Evolutionary conservation across 2,329 filamentous ascomycete genomes (phyloP).

Genomic region (Balansia obtecta): DNA sequence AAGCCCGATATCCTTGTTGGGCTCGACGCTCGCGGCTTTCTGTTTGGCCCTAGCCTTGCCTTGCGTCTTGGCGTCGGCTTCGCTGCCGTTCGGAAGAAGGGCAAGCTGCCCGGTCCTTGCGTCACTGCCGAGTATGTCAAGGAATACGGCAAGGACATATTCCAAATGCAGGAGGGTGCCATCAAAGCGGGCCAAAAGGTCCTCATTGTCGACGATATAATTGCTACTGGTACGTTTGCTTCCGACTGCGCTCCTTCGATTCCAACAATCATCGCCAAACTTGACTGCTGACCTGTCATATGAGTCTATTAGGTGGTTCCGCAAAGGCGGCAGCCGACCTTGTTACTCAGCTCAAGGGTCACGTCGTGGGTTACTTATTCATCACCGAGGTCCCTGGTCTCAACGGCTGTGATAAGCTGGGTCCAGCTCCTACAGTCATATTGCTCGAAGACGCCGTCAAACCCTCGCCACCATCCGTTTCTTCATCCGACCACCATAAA

Average conservation of each 20-base stretch:
- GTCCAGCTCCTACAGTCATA: constrained; percentile 64
- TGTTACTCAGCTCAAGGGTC: constrained; percentile 73
- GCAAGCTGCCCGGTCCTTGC: constrained; percentile 86
- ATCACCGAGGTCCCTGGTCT: constrained; percentile 92
- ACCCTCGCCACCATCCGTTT: not conserved
- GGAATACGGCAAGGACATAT: constrained; percentile 90
- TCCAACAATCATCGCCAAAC: not conserved
- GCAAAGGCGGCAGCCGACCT: constrained; percentile 79
- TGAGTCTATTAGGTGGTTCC: constrained; percentile 66
- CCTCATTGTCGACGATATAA: constrained; percentile 92
- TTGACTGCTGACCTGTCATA: not conserved
- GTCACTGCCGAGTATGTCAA: constrained; percentile 81
- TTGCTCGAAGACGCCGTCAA: constrained; percentile 50
- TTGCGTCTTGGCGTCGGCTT: constrained; percentile 73
- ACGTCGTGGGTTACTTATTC: constrained; percentile 83
- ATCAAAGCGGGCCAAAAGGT: constrained; percentile 82
- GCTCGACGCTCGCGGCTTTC: constrained; percentile 85
- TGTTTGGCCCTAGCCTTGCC: constrained; percentile 86
- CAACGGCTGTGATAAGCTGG: constrained; percentile 81
- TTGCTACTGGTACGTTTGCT: constrained; percentile 72
- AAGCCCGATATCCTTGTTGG: constrained; percentile 86
- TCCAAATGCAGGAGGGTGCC: constrained; percentile 86
- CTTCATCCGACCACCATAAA: not conserved
- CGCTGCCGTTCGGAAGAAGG: constrained; percentile 86
- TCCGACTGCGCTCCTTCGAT: not conserved